These are phyloP conservation scores for Hypoxylon fragiforme DNA, from an alignment of 495 filamentous ascomycete species.

Conservation along the genomic window DNA sequence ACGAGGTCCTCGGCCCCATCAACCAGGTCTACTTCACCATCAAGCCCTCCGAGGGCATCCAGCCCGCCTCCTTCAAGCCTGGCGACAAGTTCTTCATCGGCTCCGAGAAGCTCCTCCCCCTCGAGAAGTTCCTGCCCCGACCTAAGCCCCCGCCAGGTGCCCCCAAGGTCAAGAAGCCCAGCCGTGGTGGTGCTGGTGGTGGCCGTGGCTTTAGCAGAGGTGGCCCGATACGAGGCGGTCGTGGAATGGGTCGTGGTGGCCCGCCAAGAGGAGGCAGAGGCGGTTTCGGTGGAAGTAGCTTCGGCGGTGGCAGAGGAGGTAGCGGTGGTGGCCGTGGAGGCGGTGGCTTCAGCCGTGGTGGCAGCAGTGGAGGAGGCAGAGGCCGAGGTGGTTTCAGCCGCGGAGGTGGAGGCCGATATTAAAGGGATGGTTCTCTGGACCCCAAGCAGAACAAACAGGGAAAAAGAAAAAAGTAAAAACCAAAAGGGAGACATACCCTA, in stretches of 20 bases:
- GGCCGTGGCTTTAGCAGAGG: conserved; percentile 42
- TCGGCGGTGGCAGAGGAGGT: conserved; percentile 26
- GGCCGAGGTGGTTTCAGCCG: conserved; percentile 39
- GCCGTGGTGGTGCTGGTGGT: conserved; percentile 47
- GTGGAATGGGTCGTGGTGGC: conserved; percentile 29
- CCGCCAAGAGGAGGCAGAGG: background rate
- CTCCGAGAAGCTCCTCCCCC: conserved; percentile 87
- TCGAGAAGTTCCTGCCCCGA: conserved; percentile 95
- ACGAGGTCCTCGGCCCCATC: conserved; percentile 92
- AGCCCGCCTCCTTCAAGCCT: conserved; percentile 88
- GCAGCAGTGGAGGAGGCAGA: conserved; percentile 29
- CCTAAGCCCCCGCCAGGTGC: conserved; percentile 79
- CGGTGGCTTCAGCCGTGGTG: conserved; percentile 28
- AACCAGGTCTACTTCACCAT: conserved; percentile 98
- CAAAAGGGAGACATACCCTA: too few relatives aligned
- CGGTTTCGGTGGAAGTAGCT: conserved; percentile 23
- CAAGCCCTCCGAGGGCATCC: conserved; percentile 92
- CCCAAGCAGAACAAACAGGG: too few relatives aligned
- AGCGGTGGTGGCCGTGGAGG: conserved; percentile 25
- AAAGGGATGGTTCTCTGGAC: background rate
- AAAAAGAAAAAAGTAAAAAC: too few relatives aligned
- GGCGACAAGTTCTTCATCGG: conserved; percentile 98
- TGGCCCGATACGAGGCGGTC: conserved; percentile 49
- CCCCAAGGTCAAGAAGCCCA: conserved; percentile 57
- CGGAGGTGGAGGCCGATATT: conserved; percentile 29